Percentiles rank a stretch among this genome's conserved stretches.
Evolutionary conservation across 23 red algal genomes (phyloP).

Genomic region (Porphyridium purpureum): DNA sequence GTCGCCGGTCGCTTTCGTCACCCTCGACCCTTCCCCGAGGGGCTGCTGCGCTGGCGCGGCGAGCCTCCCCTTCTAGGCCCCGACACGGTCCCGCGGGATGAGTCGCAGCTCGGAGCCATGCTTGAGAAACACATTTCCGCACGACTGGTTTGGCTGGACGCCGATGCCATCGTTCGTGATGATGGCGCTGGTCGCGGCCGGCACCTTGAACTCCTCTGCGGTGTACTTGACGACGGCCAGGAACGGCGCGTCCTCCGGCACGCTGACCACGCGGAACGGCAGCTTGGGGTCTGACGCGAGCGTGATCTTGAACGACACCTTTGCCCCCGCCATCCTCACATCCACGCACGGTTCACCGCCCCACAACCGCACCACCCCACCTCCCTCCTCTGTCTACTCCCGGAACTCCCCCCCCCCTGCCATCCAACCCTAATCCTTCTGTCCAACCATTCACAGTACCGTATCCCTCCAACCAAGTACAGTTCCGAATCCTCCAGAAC

Average conservation of each 20-base stretch:
- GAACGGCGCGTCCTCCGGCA: slow-evolving; percentile 77
- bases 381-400: too few species aligned
- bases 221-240: slow-evolving; percentile 70
- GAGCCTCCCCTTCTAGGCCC: too few species aligned
- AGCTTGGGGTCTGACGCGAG: slow-evolving; percentile 78
- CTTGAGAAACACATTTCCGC: slow-evolving; percentile 85
- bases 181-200: slow-evolving; percentile 62
- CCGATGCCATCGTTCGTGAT: slow-evolving; percentile 78
- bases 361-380: too few species aligned
- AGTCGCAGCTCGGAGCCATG: slow-evolving; percentile 73
- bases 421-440: too few species aligned
- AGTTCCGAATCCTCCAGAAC: too few species aligned
- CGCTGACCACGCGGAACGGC: slow-evolving; percentile 71
- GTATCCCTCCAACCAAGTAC: too few species aligned
- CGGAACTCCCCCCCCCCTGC: too few species aligned
- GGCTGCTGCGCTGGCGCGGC: too few species aligned
- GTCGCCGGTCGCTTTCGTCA: too few species aligned
- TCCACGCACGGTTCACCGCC: too few species aligned
- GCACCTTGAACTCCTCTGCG: slow-evolving; percentile 81
- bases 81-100: slow-evolving; percentile 81
- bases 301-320: slow-evolving; percentile 76
- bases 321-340: slow-evolving; percentile 5
- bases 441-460: too few species aligned
- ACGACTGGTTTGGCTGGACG: slow-evolving; percentile 56
- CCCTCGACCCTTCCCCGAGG: too few species aligned